Conservation (phyloP, 495 filamentous ascomycete species). For the Tetracladium setigerum region DNA sequence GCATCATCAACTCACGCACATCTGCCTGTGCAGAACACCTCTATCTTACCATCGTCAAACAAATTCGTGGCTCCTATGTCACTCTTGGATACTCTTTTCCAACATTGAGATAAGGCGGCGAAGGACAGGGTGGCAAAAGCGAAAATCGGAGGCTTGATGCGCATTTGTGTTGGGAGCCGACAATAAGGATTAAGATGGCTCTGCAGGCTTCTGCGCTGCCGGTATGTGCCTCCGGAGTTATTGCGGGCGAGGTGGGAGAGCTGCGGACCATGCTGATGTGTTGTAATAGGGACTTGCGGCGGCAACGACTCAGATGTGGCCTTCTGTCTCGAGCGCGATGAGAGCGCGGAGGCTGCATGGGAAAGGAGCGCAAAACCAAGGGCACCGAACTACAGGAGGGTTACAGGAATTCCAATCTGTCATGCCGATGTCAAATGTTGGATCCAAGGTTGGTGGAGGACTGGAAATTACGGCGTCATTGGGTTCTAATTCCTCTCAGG, state of each 20-base stretch:
- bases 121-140: not conserved
- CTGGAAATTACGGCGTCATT: too few relatives aligned
- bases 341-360: conserved; percentile 27
- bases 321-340: conserved; percentile 42
- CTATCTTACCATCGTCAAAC: not conserved
- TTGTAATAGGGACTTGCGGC: conserved; percentile 35
- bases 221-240: conserved; percentile 20
- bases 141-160: not conserved
- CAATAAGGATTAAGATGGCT: conserved; percentile 24
- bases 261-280: not conserved
- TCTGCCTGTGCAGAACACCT: too few relatives aligned
- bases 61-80: not conserved
- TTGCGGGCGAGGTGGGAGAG: not conserved
- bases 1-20: too few relatives aligned
- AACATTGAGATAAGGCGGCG: not conserved
- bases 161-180: not conserved
- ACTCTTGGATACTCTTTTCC: conserved; percentile 4
- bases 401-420: conserved; percentile 8
- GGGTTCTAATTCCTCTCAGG: too few relatives aligned
- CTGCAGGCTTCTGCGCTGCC: conserved; percentile 35
- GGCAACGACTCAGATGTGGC: conserved; percentile 46
- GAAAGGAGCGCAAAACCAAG: conserved; percentile 1
- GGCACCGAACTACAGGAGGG: not conserved
- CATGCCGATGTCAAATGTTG: not conserved
- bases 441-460: too few relatives aligned